These are phyloP conservation scores for Calonectria pteridis DNA, from an alignment of 2,329 filamentous ascomycete species.

Conservation along the genomic window DNA sequence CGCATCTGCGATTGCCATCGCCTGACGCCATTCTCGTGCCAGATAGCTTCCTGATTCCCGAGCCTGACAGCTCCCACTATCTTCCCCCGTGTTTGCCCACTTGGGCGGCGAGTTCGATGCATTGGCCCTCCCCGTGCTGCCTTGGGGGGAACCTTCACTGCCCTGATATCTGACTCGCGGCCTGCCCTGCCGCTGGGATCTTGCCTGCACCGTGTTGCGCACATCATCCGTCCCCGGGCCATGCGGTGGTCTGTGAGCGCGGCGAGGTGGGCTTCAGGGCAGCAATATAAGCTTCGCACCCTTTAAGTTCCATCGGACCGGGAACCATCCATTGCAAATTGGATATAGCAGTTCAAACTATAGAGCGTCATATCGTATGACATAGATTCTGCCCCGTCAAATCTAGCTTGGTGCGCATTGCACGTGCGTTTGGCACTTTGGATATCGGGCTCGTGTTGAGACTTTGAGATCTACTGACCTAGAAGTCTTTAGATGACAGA, in stretches of 20 bases:
- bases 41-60: background rate
- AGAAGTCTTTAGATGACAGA: background rate
- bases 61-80: constrained; percentile 6
- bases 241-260: constrained; percentile 8
- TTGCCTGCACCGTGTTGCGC: constrained; percentile 2
- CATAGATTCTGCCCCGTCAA: background rate
- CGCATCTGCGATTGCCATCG: constrained; percentile 13
- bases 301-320: background rate
- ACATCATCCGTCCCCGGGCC: background rate
- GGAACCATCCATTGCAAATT: background rate
- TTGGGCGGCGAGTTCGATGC: background rate
- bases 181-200: constrained; percentile 3
- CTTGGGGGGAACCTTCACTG: background rate
- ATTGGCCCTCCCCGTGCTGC: background rate
- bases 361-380: background rate
- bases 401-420: background rate
- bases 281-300: background rate
- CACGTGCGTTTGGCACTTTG: background rate
- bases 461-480: background rate
- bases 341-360: background rate
- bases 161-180: constrained; percentile 4
- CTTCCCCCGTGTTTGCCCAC: background rate
- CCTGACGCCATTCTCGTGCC: constrained; percentile 17
- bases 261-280: constrained; percentile 6
- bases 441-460: background rate